These are phyloP conservation scores for Berkeleyomyces basicola DNA, from an alignment of 2,329 filamentous ascomycete genomes.

Conservation along the genomic window DNA sequence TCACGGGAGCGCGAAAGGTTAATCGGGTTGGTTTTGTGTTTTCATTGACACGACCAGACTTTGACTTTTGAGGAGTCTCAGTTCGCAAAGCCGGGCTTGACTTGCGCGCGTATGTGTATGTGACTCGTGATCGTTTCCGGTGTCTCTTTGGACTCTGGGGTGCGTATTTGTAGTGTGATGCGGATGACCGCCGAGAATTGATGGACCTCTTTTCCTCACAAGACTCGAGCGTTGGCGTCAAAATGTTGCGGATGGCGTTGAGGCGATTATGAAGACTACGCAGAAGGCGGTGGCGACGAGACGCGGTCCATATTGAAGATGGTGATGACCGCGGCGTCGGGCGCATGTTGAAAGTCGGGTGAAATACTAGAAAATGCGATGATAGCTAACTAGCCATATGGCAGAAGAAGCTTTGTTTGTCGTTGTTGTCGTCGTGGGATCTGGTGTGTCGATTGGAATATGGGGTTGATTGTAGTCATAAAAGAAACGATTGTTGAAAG, in stretches of 20 bases:
- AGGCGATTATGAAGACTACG: conserved; percentile 9
- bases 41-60: neutral
- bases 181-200: neutral
- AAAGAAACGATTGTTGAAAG: neutral
- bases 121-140: conserved; percentile 3
- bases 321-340: conserved; percentile 1
- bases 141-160: neutral
- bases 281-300: conserved; percentile 9
- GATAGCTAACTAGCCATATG: neutral
- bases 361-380: neutral
- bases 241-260: conserved; percentile 1
- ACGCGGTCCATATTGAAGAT: conserved; percentile 8
- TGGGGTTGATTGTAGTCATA: too few species aligned
- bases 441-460: neutral
- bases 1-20: conserved; percentile 7
- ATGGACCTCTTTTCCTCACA: neutral
- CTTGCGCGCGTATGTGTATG: conserved; percentile 1
- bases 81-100: neutral
- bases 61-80: neutral
- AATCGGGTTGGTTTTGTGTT: neutral
- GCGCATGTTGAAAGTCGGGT: neutral
- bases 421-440: neutral
- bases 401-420: neutral
- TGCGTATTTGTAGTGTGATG: neutral
- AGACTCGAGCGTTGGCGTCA: neutral